phyloP scores from a whole-genome alignment of 2,329 filamentous ascomycete genomes.

The Talaromyces sp. region DNA sequence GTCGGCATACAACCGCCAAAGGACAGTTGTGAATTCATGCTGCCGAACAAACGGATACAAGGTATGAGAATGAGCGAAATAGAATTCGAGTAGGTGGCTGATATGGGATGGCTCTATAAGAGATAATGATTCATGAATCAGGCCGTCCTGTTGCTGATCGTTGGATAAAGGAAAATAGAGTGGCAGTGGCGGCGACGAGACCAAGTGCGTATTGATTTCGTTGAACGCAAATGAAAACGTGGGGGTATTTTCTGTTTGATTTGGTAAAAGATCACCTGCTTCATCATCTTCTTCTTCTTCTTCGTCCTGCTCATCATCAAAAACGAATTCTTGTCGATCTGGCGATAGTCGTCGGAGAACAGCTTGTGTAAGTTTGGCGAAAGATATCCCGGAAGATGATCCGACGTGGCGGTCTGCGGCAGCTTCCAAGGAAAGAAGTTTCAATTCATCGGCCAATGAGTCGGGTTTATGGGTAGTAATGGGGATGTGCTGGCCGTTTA shows the following conservation, averaged over 20 bases:
- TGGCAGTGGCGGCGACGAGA: conserved; percentile 4
- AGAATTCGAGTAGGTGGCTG: conserved; percentile 39
- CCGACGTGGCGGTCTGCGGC: conserved; percentile 46
- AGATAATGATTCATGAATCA: conserved; percentile 3
- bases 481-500: not conserved
- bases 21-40: conserved; percentile 32
- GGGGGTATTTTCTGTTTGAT: conserved; percentile 18
- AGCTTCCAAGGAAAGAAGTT: conserved; percentile 42
- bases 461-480: not conserved
- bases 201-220: conserved; percentile 2
- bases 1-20: conserved; percentile 31
- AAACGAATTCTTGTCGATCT: conserved; percentile 44
- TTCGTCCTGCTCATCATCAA: conserved; percentile 26
- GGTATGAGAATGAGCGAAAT: conserved; percentile 49
- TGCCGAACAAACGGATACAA: conserved; percentile 45
- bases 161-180: not conserved
- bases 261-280: not conserved
- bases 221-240: not conserved
- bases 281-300: not conserved
- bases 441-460: conserved; percentile 28
- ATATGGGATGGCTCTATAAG: conserved; percentile 25
- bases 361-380: conserved; percentile 44
- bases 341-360: conserved; percentile 43
- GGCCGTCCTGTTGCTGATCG: not conserved
- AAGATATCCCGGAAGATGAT: conserved; percentile 45